A percentile compares a stretch with the other conserved stretches of the same genome.
phyloP scores from a whole-genome alignment of 2,329 filamentous ascomycete species.

The Penicillium glabrum region DNA sequence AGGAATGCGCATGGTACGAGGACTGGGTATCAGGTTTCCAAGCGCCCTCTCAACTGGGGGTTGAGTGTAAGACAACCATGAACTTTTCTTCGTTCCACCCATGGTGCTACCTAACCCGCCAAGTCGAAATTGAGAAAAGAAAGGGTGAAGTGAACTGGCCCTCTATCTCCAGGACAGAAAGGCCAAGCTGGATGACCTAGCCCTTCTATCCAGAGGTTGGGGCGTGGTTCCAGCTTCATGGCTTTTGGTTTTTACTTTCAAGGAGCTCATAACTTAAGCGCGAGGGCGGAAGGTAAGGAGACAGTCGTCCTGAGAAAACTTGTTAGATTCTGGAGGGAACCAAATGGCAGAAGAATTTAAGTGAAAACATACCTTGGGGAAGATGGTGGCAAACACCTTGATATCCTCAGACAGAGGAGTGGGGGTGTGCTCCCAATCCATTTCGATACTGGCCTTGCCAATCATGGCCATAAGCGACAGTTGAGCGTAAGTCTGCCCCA shows the following conservation, averaged over 20 bases:
- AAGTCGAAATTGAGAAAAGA: conserved; percentile 10
- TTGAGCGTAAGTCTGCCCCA: conserved; percentile 89
- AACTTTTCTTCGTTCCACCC: conserved; percentile 3
- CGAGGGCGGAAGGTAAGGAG: conserved; percentile 67
- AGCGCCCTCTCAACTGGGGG: not conserved
- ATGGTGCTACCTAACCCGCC: conserved; percentile 10
- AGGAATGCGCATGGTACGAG: conserved; percentile 10
- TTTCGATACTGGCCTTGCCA: conserved; percentile 80
- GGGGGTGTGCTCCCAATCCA: conserved; percentile 88
- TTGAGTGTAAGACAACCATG: not conserved
- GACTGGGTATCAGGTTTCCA: conserved; percentile 7
- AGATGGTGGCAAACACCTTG: conserved; percentile 97
- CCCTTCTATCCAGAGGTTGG: conserved; percentile 18
- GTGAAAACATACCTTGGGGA: conserved; percentile 70
- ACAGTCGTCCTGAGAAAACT: conserved; percentile 69
- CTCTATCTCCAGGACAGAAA: conserved; percentile 27
- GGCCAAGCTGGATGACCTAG: conserved; percentile 14
- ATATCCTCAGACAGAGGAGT: conserved; percentile 88
- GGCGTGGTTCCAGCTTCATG: conserved; percentile 17
- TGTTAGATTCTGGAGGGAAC: conserved; percentile 21
- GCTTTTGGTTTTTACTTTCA: conserved; percentile 5
- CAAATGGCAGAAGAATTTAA: not conserved
- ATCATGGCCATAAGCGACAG: conserved; percentile 86
- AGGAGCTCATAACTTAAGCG: conserved; percentile 26
- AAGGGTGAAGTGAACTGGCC: conserved; percentile 8